Base-by-base conservation (phyloP, 176 grass and related monocot genomes). In the Guadua angustifolia region DNA sequence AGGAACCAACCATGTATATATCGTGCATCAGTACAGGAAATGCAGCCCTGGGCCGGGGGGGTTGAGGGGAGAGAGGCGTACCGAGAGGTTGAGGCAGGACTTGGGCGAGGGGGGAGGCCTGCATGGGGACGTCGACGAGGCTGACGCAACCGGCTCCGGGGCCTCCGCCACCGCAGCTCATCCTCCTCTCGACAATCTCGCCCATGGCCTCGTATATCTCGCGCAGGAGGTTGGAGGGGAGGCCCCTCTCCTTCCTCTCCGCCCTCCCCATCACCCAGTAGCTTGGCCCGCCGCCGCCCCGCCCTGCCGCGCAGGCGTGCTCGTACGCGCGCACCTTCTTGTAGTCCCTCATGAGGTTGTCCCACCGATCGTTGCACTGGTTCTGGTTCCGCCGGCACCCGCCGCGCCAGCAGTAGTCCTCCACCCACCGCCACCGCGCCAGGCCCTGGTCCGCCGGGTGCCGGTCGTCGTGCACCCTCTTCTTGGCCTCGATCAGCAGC, bases 281-380 rank as follows among this genome's bases (percentile, higher is more conserved):
- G 43, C 87, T 92, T 9, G 74, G 45, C 25, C 50, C 46, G 38
- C 78, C 79, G 69, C 78, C 86, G 77, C 82, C 53, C 40, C 13
- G 29, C n/a, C 8, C 59, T 2, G 42, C 35, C 5, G 21, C 29
- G 11, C 51, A 58, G 42, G 86, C 83, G 59, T 71, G 76, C 80
- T 98, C 91, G 73, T 95, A 87, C 69, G 88, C 91, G n/a, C 91
- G 93, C 78, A 99, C 96, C 89, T 99, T 99, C 90, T 99, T 99
- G 85, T 95, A 99, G 87, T 99, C 91, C 43, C 96, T 71, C 82
- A 95, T 88, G 57, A 99, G 96, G 73, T 99, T 99, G 89, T 99
- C 96, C 96, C 96, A 99, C 49, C 92, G 92, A 87, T 99, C 96
- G 90, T 99, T 99, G 89, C 96, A 95, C 92, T 99, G 96, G 89